A percentile compares a stretch with the other conserved stretches of the same genome.
Evolutionary conservation across 2,329 filamentous ascomycete genomes (phyloP).

Genomic region (Sporothrix curviconia): DNA sequence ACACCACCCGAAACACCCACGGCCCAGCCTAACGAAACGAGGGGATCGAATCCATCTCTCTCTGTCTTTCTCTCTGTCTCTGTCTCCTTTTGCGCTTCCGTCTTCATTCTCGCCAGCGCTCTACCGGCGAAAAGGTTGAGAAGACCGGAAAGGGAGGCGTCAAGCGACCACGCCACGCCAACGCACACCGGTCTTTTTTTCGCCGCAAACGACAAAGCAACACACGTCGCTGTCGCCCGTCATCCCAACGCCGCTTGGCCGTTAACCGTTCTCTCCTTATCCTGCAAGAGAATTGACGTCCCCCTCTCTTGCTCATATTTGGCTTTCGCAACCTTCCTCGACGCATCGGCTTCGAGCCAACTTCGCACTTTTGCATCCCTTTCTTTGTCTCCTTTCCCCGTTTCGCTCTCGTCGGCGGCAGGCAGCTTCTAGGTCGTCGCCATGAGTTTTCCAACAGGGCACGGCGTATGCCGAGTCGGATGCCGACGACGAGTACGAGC

Average conservation of each 20-base stretch:
- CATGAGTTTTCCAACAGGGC: constrained; percentile 58
- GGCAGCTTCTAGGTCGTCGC: constrained; percentile 15
- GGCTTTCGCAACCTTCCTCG: not conserved
- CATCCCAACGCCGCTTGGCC: no score
- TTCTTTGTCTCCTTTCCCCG: not conserved
- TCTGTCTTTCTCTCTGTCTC: not conserved
- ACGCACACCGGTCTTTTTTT: no score
- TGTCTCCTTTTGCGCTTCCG: no score
- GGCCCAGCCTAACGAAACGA: not conserved
- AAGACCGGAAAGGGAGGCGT: constrained; percentile 3
- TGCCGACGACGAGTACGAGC: constrained; percentile 78
- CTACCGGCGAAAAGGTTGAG: not conserved
- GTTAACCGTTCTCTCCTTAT: not conserved
- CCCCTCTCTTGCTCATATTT: not conserved
- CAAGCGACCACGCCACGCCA: not conserved
- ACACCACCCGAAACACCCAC: no score
- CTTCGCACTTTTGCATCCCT: not conserved
- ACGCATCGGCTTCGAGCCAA: no score
- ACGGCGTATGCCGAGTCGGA: constrained; percentile 73
- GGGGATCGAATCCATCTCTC: not conserved
- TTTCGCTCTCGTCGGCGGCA: not conserved
- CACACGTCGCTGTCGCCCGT: no score
- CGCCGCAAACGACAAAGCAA: no score
- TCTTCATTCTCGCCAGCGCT: not conserved
- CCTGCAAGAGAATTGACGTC: not conserved